Percentiles rank a stretch among this genome's conserved stretches.
These are phyloP conservation scores for Nadsonia commutata DNA, from an alignment of 1,139 yeast species.

Conservation along the genomic window DNA sequence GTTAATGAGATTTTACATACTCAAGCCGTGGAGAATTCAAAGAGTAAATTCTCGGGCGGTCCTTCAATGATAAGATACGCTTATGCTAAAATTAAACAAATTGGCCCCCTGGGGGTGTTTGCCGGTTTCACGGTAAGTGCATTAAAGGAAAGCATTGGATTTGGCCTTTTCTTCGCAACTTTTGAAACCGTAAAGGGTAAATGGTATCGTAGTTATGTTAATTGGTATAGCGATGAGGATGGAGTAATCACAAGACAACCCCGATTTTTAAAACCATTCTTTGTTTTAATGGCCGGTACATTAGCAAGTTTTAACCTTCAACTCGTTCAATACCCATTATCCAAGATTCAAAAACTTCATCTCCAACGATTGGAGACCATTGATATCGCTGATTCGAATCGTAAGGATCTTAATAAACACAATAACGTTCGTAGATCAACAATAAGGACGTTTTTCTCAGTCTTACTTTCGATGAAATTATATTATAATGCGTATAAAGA, in stretches of 20 bases:
- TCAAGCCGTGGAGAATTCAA: slow-evolving; percentile 30
- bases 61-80: slow-evolving; percentile 65
- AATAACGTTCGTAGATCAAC: slow-evolving; percentile 3
- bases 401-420: slow-evolving; percentile 3
- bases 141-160: slow-evolving; percentile 70
- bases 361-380: slow-evolving; percentile 64
- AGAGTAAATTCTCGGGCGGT: not conserved
- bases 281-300: slow-evolving; percentile 77
- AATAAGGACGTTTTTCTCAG: slow-evolving; percentile 8
- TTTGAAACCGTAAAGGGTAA: slow-evolving; percentile 62
- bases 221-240: slow-evolving; percentile 7
- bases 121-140: slow-evolving; percentile 74
- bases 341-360: slow-evolving; percentile 68
- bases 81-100: slow-evolving; percentile 45
- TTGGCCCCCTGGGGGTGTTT: slow-evolving; percentile 75
- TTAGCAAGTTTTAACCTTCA: slow-evolving; percentile 69
- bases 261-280: slow-evolving; percentile 45
- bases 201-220: slow-evolving; percentile 13
- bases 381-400: slow-evolving; percentile 31
- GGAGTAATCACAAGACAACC: slow-evolving; percentile 18
- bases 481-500: slow-evolving; percentile 59
- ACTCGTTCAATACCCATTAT: slow-evolving; percentile 69
- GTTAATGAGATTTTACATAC: slow-evolving; percentile 61
- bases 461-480: slow-evolving; percentile 7
- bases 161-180: slow-evolving; percentile 72